Conservation (phyloP, 2,329 filamentous ascomycete species). For the Volutella citrinella region DNA sequence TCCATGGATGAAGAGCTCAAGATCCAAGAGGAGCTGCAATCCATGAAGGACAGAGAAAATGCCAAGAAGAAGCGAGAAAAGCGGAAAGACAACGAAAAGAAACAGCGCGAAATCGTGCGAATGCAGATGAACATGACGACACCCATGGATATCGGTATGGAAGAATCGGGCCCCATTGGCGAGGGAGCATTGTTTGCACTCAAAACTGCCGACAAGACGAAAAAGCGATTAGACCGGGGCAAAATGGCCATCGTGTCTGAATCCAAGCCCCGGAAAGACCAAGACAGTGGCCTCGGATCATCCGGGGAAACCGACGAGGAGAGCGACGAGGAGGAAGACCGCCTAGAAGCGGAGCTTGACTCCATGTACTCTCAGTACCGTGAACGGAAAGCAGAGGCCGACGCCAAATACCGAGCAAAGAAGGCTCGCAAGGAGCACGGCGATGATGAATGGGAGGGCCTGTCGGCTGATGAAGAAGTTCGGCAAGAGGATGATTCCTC, state of each 20-base stretch:
- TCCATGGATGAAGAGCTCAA: conserved; percentile 93
- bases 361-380: conserved; percentile 83
- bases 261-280: conserved; percentile 51
- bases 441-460: conserved; percentile 89
- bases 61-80: conserved; percentile 78
- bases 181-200: conserved; percentile 84
- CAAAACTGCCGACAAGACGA: conserved; percentile 74
- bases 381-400: conserved; percentile 71
- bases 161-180: conserved; percentile 74
- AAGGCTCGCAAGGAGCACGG: conserved; percentile 77
- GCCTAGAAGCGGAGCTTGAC: conserved; percentile 81
- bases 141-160: conserved; percentile 92
- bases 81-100: conserved; percentile 86
- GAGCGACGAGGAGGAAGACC: conserved; percentile 76
- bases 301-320: conserved; percentile 58
- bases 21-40: conserved; percentile 83
- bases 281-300: conserved; percentile 56
- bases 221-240: conserved; percentile 61
- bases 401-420: conserved; percentile 89
- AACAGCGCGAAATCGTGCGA: conserved; percentile 89
- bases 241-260: conserved; percentile 71
- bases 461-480: conserved; percentile 63
- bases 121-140: conserved; percentile 98
- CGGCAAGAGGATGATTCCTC: conserved; percentile 49
- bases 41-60: conserved; percentile 74